Conservation (phyloP, 371 early-diverging fungal genomes). For the Sporodiniella umbellata region DNA sequence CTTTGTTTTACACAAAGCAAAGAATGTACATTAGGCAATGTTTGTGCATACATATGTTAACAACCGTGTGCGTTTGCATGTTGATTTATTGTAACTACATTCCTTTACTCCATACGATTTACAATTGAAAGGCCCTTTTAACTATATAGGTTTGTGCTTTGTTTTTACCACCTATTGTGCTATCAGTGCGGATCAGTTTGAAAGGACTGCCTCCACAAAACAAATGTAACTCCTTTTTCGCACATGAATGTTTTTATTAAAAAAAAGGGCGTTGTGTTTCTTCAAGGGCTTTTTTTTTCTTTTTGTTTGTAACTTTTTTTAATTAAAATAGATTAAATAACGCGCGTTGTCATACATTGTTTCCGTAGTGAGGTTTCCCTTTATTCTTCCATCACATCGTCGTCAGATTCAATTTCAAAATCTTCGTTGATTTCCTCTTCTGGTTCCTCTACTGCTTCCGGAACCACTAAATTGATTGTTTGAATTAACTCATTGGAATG, state of each 20-base stretch:
- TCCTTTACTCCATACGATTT: too few relatives aligned
- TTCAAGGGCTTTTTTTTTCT: too few relatives aligned
- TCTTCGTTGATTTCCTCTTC: conserved; percentile 36
- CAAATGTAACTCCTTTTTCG: neutral
- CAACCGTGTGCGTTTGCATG: neutral
- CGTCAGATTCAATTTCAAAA: conserved; percentile 35
- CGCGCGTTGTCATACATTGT: neutral
- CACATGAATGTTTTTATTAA: too few relatives aligned
- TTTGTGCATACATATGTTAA: neutral
- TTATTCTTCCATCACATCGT: conserved; percentile 47
- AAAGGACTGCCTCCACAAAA: too few relatives aligned
- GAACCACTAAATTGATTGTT: conserved; percentile 50
- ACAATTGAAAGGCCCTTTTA: too few relatives aligned
- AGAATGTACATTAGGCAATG: conserved; percentile 5
- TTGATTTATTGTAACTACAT: neutral
- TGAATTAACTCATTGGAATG: conserved; percentile 68
- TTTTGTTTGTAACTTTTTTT: conserved; percentile 1
- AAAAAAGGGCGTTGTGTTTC: too few relatives aligned
- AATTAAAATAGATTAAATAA: neutral
- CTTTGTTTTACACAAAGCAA: conserved; percentile 3
- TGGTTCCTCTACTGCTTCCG: conserved; percentile 38
- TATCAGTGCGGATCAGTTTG: too few relatives aligned
- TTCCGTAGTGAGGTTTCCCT: neutral
- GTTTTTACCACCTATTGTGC: too few relatives aligned
- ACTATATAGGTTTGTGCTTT: too few relatives aligned